A percentile compares a stretch with the other conserved stretches of the same genome.
phyloP scores from a whole-genome alignment of 2,329 filamentous ascomycete genomes.

The Aspergillus proliferans region DNA sequence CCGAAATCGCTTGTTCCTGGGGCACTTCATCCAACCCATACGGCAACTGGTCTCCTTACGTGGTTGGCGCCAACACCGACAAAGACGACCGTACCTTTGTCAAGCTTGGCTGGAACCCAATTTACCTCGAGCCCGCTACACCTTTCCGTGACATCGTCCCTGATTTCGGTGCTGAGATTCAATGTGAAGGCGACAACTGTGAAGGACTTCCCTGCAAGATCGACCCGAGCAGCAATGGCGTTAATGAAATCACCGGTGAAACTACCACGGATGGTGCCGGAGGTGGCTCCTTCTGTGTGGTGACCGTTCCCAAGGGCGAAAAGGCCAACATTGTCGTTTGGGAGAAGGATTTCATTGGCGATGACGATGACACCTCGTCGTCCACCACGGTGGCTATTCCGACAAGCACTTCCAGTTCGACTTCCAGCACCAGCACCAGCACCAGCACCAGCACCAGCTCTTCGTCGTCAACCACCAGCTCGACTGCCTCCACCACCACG shows the following conservation, averaged over 20 bases:
- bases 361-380: constrained; percentile 3
- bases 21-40: constrained; percentile 55
- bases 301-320: constrained; percentile 62
- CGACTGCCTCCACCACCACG: constrained; percentile 7
- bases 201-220: constrained; percentile 70
- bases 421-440: constrained; percentile 9
- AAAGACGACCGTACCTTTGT: constrained; percentile 60
- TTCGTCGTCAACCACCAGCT: constrained; percentile 6
- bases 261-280: constrained; percentile 57
- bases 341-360: constrained; percentile 18
- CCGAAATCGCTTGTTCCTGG: constrained; percentile 64
- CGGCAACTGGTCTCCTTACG: constrained; percentile 73
- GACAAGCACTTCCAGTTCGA: constrained; percentile 7
- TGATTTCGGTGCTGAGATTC: constrained; percentile 62
- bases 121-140: constrained; percentile 53
- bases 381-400: constrained; percentile 8
- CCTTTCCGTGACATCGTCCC: constrained; percentile 54
- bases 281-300: constrained; percentile 66
- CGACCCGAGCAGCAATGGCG: constrained; percentile 51
- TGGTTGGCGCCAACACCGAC: constrained; percentile 68
- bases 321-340: constrained; percentile 64
- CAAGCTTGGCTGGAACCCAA: constrained; percentile 73
- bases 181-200: constrained; percentile 61
- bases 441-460: constrained; percentile 7
- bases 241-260: constrained; percentile 54